phyloP scores from a whole-genome alignment of 305 asterid species.

The Fraxinus floribunda region DNA sequence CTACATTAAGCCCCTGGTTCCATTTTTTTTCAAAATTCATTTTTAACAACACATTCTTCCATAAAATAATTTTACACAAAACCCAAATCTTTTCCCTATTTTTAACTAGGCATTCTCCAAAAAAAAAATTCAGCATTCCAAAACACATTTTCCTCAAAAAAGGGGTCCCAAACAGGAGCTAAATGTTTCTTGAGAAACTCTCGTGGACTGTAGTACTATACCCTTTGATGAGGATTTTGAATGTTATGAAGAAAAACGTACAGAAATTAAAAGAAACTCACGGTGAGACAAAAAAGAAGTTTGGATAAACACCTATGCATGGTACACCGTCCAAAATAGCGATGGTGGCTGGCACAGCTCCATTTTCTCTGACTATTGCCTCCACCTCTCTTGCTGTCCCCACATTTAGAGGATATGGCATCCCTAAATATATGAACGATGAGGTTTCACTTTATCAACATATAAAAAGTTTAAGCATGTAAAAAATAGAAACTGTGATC shows the following conservation, averaged over 20 bases:
- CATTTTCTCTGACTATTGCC: slow-evolving; percentile 65
- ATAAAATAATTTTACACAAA: no score
- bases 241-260: slow-evolving; percentile 12
- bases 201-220: neutral
- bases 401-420: slow-evolving; percentile 97
- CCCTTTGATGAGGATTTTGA: neutral
- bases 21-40: no score
- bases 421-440: slow-evolving; percentile 42
- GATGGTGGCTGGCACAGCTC: slow-evolving; percentile 88
- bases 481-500: neutral
- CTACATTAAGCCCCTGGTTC: neutral
- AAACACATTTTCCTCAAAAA: no score
- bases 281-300: slow-evolving; percentile 21
- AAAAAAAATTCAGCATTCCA: no score
- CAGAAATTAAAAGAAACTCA: slow-evolving; percentile 13
- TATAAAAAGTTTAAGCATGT: neutral
- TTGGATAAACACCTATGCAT: slow-evolving; percentile 51
- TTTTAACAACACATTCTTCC: no score
- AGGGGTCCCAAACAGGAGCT: no score
- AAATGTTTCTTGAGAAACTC: neutral
- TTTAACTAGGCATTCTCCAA: no score
- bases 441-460: neutral
- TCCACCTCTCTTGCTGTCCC: slow-evolving; percentile 85
- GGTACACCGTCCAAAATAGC: slow-evolving; percentile 91
- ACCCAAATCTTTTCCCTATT: no score